Conservation (phyloP, 73 alveolate species). For the Stentor coeruleus region DNA sequence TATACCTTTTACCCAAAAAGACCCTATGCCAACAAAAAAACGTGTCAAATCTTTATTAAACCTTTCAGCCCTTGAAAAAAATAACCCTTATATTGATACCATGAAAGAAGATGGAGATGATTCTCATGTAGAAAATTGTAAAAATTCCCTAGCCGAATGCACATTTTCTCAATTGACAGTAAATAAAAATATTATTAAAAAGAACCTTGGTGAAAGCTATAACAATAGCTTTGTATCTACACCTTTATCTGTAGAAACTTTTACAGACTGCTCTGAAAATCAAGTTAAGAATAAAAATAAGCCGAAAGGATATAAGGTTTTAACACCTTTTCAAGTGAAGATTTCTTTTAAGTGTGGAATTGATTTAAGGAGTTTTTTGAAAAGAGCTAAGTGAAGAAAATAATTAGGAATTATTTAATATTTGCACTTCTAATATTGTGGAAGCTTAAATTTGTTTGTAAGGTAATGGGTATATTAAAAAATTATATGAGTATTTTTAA, state of each 20-base stretch:
- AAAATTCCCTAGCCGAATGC: too few species aligned
- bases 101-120: neutral
- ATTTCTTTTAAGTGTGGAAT: neutral
- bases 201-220: neutral
- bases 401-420: too few species aligned
- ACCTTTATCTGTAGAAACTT: neutral
- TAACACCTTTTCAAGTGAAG: neutral
- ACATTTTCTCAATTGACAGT: too few species aligned
- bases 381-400: neutral
- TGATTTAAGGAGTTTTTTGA: neutral
- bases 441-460: too few species aligned
- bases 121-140: too few species aligned
- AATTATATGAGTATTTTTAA: too few species aligned
- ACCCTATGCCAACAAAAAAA: too few species aligned
- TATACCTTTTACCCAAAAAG: neutral
- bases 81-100: neutral
- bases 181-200: too few species aligned
- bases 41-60: too few species aligned
- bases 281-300: neutral
- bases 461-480: too few species aligned
- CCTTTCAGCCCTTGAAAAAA: neutral
- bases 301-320: neutral
- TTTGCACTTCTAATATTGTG: too few species aligned
- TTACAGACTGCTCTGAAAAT: neutral
- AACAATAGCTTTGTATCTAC: neutral